Conservation (phyloP, 306 rosid species). For the Corylus americana region DNA sequence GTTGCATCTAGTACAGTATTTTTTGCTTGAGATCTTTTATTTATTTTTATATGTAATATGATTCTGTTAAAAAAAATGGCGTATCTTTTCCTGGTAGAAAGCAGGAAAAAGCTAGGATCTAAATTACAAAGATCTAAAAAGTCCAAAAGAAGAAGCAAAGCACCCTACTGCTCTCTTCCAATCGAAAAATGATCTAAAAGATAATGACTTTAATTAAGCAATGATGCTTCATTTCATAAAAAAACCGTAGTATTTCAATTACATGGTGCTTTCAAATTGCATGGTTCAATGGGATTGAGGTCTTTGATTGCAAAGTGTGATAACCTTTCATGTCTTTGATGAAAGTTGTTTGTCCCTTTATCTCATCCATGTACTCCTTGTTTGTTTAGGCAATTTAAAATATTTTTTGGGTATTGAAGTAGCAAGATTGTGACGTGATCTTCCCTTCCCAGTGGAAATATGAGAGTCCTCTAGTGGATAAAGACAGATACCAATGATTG, state of each 20-base stretch:
- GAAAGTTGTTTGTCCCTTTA: neutral
- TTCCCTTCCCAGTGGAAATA: too few relatives aligned
- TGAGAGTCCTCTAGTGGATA: neutral
- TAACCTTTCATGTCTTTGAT: neutral
- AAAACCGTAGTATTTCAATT: neutral
- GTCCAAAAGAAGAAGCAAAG: neutral
- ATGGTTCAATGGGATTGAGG: constrained; percentile 20
- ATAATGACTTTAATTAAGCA: neutral
- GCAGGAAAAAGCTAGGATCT: too few relatives aligned
- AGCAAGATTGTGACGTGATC: too few relatives aligned
- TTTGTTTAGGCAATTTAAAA: too few relatives aligned
- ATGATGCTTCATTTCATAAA: neutral
- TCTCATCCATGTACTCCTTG: neutral
- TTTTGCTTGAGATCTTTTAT: neutral
- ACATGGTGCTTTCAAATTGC: constrained; percentile 10
- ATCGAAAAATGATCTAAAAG: neutral
- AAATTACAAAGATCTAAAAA: too few relatives aligned
- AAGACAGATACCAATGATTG: too few relatives aligned
- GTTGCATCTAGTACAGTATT: neutral
- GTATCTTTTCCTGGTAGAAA: too few relatives aligned
- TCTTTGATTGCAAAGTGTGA: constrained; percentile 16
- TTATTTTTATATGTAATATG: neutral
- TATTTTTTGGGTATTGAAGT: too few relatives aligned
- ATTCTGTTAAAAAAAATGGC: neutral
- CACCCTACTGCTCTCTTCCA: neutral